Conservation (phyloP, 2,329 filamentous ascomycete genomes). For the Neodidymelliopsis sp. region DNA sequence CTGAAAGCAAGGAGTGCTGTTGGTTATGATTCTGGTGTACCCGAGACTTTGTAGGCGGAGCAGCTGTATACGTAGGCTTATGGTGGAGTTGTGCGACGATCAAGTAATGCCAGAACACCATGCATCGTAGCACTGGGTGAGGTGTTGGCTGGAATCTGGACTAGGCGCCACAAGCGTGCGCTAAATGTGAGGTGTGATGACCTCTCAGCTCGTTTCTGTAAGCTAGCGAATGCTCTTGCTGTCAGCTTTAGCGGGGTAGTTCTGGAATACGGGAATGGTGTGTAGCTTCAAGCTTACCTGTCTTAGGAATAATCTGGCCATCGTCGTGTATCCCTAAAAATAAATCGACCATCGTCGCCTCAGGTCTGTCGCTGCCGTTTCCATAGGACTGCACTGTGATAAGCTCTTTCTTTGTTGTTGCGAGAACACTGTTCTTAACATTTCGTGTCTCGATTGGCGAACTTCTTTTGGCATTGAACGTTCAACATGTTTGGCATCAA, state of each 20-base stretch:
- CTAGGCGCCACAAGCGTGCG: constrained; percentile 25
- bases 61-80: constrained; percentile 1
- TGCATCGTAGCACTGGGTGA: constrained; percentile 6
- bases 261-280: constrained; percentile 15
- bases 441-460: not conserved
- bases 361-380: not conserved
- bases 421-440: not conserved
- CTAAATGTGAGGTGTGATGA: constrained; percentile 15
- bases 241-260: constrained; percentile 31
- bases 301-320: constrained; percentile 1
- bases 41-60: not conserved
- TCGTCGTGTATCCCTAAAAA: constrained; percentile 7
- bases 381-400: not conserved
- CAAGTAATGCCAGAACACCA: not conserved
- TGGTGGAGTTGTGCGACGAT: not conserved
- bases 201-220: constrained; percentile 15
- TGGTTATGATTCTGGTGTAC: not conserved
- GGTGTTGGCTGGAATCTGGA: constrained; percentile 20
- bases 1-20: not conserved
- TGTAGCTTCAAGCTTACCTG: constrained; percentile 15
- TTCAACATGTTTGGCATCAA: constrained; percentile 26
- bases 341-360: constrained; percentile 4
- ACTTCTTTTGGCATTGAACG: not conserved
- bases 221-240: constrained; percentile 3
- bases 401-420: not conserved